Evolutionary conservation across 306 rosid species (phyloP).

Genomic region (Quercus wislizeni): DNA sequence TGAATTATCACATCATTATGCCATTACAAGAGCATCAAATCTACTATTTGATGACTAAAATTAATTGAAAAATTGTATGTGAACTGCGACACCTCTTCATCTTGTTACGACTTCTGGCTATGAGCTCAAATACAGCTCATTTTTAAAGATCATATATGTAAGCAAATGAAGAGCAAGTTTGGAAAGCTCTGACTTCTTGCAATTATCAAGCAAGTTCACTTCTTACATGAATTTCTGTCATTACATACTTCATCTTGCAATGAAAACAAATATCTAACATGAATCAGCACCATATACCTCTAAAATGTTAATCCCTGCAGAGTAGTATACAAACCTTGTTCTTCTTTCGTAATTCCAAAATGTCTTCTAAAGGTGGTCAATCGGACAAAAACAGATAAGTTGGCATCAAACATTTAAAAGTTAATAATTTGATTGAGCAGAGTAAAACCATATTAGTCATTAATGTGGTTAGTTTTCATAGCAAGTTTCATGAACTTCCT

Average conservation of each 20-base stretch:
- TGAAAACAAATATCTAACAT: slow-evolving; percentile 3
- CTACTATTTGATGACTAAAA: too few relatives aligned
- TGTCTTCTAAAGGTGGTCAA: slow-evolving; percentile 75
- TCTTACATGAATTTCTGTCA: too few relatives aligned
- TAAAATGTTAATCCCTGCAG: slow-evolving; percentile 1
- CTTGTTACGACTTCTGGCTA: not conserved
- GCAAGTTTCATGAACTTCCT: too few relatives aligned
- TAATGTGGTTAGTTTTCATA: not conserved
- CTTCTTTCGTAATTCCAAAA: slow-evolving; percentile 58
- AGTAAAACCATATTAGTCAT: not conserved
- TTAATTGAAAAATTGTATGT: not conserved
- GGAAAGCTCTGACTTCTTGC: not conserved
- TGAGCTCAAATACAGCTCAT: not conserved
- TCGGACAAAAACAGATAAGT: slow-evolving; percentile 37
- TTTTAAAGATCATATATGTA: not conserved
- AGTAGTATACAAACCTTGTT: slow-evolving; percentile 49
- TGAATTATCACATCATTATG: not conserved
- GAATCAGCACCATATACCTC: slow-evolving; percentile 6
- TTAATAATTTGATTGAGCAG: not conserved
- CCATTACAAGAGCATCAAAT: not conserved
- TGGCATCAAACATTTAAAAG: not conserved
- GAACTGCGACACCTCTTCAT: not conserved
- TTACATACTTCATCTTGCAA: slow-evolving; percentile 44
- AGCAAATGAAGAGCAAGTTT: not conserved
- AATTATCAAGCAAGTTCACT: slow-evolving; percentile 28